phyloP scores from a whole-genome alignment of 257 asterid genomes.

The Scutellaria minor region DNA sequence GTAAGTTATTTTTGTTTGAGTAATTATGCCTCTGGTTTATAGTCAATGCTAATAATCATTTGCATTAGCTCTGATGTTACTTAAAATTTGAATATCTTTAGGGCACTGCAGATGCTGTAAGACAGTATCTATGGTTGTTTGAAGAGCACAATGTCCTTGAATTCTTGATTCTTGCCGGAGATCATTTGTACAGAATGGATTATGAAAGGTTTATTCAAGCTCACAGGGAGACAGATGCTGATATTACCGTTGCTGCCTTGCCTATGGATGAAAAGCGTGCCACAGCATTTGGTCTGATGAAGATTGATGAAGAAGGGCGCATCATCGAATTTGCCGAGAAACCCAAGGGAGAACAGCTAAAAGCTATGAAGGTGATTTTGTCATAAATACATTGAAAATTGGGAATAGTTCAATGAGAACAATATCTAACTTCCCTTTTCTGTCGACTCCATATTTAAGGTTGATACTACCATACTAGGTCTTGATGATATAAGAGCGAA shows the following conservation, averaged over 20 bases:
- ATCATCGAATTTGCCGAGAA: conserved; percentile 89
- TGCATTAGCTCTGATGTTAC: conserved; percentile 14
- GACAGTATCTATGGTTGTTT: conserved; percentile 90
- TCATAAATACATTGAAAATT: conserved; percentile 18
- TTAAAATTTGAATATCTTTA: conserved; percentile 36
- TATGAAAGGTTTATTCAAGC: conserved; percentile 95
- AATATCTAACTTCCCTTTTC: conserved; percentile 25
- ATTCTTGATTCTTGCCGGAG: conserved; percentile 90
- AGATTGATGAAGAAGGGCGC: conserved; percentile 97
- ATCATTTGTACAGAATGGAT: conserved; percentile 94
- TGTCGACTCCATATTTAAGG: conserved; percentile 49
- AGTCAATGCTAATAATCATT: conserved; percentile 12
- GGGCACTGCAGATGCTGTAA: conserved; percentile 99
- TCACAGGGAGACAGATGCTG: conserved; percentile 98
- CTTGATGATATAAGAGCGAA: conserved; percentile 92
- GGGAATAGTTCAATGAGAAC: not conserved
- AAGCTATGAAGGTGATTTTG: conserved; percentile 73
- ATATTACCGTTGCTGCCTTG: conserved; percentile 93
- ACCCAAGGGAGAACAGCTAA: conserved; percentile 89
- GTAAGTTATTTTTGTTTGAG: not conserved
- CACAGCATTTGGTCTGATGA: conserved; percentile 93
- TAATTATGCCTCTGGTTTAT: not conserved
- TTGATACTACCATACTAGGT: conserved; percentile 91
- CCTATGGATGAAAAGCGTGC: conserved; percentile 99
- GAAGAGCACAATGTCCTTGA: conserved; percentile 93